Evolutionary conservation across 352 stramenopile species (phyloP), one percentile per base, ranked within the genome.

Genomic region (Phytophthora meadii): DNA sequence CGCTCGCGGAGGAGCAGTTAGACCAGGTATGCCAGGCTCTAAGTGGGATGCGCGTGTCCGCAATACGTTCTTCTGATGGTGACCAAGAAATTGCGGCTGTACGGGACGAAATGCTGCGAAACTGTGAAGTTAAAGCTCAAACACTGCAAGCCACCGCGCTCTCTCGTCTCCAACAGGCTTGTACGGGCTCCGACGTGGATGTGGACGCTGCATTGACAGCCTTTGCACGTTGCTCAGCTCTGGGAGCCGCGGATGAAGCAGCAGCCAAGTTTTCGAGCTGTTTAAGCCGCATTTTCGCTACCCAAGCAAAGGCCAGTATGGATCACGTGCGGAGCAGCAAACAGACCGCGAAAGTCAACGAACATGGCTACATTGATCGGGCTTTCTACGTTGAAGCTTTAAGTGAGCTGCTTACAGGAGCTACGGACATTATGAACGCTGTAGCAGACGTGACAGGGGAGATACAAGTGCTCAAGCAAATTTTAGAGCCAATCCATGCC

Each of bases 291-390:
- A 81, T 89, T 11, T 94, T 93, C 65, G 63, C 74, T 9, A 81
- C 71, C 4, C 81, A 89, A 40, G 76, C 82, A 11, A 71, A 68
- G 9, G 73, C 78, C 4, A 78, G 80, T 27, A 67, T 93, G 8
- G 81, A 90, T 39, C 68, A 68, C 44, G 81, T 95, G 11, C 59
- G 52, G 34, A 53, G 56, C 25, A 77, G 70, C 56, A 93, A 93
- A 70, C 70, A 66, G 14, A 64, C 70, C 2, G 85, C 87, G 5
- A 72, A 74, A 19, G 82, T 87, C 3, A 95, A 94, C 53, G 79
- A 86, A 56, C 71, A 93, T 65, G 87, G 87, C 56, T 95, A 95
- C 72, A 93, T 94, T 55, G 85, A 93, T 51, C 85, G 85, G 32
- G 74, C 75, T n/a, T 90, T 92, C 52, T 94, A 94, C 54, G 83